phyloP scores from a whole-genome alignment of 345 rosid genomes.

The Populus simonii region DNA sequence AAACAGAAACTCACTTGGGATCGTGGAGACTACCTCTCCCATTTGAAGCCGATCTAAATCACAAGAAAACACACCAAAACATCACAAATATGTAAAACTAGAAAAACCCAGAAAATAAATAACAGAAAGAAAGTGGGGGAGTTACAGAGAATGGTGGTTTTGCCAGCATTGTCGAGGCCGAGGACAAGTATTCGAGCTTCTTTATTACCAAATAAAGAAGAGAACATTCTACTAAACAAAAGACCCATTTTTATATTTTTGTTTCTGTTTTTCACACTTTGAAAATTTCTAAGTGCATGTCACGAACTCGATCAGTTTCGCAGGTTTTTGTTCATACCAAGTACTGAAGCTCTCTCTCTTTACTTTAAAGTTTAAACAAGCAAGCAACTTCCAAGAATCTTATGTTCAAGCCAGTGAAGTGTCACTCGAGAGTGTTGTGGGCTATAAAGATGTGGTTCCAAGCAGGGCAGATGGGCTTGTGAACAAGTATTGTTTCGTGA shows the following conservation, averaged over 20 bases:
- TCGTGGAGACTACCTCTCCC: constrained; percentile 98
- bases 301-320: not conserved
- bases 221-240: constrained; percentile 68
- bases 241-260: constrained; percentile 53
- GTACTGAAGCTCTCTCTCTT: not conserved
- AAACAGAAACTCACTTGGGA: constrained; percentile 63
- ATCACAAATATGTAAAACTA: constrained; percentile 13
- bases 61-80: constrained; percentile 14
- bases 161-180: constrained; percentile 92
- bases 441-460: not conserved
- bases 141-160: constrained; percentile 80
- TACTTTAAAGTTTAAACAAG: not conserved
- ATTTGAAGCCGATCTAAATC: constrained; percentile 89
- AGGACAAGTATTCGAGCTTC: constrained; percentile 91
- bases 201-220: constrained; percentile 65
- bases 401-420: too few relatives aligned
- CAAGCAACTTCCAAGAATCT: too few relatives aligned
- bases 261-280: not conserved
- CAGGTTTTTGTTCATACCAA: not conserved
- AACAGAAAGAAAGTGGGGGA: not conserved
- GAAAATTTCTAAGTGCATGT: not conserved
- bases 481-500: not conserved
- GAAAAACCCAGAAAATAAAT: constrained; percentile 1
- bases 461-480: not conserved
- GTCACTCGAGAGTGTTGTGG: not conserved